Evolutionary conservation across 1,139 yeast genomes (phyloP), one percentile per base, ranked within the genome.

Genomic region (Groenewaldozyma sp.): DNA sequence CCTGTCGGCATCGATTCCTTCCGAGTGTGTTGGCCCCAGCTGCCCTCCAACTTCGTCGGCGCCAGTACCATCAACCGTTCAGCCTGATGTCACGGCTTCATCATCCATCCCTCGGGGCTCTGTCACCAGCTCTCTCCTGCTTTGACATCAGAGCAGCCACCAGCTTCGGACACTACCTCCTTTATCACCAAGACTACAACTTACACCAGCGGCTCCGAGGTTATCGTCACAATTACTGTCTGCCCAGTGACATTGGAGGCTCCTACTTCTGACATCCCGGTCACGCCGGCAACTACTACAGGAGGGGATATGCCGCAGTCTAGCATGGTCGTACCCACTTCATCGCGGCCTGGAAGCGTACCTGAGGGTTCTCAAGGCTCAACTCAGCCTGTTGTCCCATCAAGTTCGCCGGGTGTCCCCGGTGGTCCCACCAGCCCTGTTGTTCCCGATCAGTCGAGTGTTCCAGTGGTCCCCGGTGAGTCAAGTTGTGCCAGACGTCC

Each of bases 151-250:
- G 9, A n/a, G 27, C 27, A n/a, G n/a, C n/a, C n/a, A n/a, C n/a
- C n/a, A n/a, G n/a, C 26, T 22, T 22, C 26, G 7, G 10, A 13
- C 14, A 27, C 31, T 13, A 27, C 33, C n/a, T 14, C 13, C 22
- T 29, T 13, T 21, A 29, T 18, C 19, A 29, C 33, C 18, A 29
- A 16, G 21, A 29, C 33, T 29, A 29, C 32, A 16, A 31, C 36
- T 4, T 28, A 24, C 27, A 36, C 43, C 10, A 4, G 19, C 17
- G 37, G 21, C 3, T 13, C 33, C 2, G 20, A 20, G 3, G 35
- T 36, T 2, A 37, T 32, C 24, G 26, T 33, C 14, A 40, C 37
- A 11, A 36, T 24, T 6, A 35, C 44, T 18, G 35, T 28, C 10
- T 34, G 41, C 20, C 39, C 41, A 6, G 10, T 38, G 14, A 39